Percentiles rank a stretch among this genome's conserved stretches.
Evolutionary conservation across 495 filamentous ascomycete species (phyloP).

Genomic region (Clavariopsis aquatica): DNA sequence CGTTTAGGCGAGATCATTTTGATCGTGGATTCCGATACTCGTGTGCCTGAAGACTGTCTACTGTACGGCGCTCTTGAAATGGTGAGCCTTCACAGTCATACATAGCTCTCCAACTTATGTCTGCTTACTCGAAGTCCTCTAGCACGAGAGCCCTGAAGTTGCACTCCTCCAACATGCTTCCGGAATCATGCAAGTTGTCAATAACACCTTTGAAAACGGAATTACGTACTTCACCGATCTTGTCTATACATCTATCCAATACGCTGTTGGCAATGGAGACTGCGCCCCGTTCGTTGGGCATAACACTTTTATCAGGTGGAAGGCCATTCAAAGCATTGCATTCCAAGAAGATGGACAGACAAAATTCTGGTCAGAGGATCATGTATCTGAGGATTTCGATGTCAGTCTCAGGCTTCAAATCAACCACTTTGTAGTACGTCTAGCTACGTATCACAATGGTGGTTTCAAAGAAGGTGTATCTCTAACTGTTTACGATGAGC

Average conservation of each 20-base stretch:
- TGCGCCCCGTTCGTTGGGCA: slow-evolving; percentile 61
- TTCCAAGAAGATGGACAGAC: slow-evolving; percentile 70
- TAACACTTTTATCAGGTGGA: slow-evolving; percentile 40
- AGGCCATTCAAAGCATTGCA: slow-evolving; percentile 36
- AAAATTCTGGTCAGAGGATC: slow-evolving; percentile 78
- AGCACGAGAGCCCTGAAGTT: slow-evolving; percentile 45
- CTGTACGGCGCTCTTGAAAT: slow-evolving; percentile 47
- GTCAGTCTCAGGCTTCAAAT: slow-evolving; percentile 75
- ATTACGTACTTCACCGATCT: slow-evolving; percentile 81
- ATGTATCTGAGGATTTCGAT: slow-evolving; percentile 79
- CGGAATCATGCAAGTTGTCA: slow-evolving; percentile 47
- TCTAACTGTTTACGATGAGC: slow-evolving; percentile 74
- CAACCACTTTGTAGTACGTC: slow-evolving; percentile 67
- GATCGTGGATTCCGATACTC: slow-evolving; percentile 41
- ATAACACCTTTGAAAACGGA: slow-evolving; percentile 47
- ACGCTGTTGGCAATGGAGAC: slow-evolving; percentile 75
- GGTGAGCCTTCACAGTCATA: neutral
- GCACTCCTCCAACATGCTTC: slow-evolving; percentile 48
- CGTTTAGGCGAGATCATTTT: slow-evolving; percentile 47
- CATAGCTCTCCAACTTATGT: neutral
- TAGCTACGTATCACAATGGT: slow-evolving; percentile 70
- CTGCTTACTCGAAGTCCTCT: neutral
- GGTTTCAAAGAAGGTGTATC: slow-evolving; percentile 81
- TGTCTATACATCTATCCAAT: slow-evolving; percentile 73
- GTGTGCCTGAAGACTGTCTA: slow-evolving; percentile 46